These are phyloP conservation scores for Alternaria metachromatica DNA, from an alignment of 2,329 filamentous ascomycete genomes.

Conservation along the genomic window DNA sequence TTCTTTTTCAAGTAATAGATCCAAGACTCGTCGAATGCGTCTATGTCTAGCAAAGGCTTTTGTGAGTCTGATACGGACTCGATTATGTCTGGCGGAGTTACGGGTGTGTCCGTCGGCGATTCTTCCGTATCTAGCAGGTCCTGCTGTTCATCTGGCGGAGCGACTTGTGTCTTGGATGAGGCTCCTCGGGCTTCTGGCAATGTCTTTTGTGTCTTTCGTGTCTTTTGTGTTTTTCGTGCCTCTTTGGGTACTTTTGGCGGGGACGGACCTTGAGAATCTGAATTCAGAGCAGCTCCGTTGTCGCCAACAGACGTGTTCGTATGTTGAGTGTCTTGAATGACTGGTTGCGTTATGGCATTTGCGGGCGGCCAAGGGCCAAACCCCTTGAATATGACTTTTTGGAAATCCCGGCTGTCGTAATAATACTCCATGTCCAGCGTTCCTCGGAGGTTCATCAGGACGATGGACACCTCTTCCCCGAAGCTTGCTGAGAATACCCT, in stretches of 20 bases:
- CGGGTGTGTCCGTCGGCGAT: not conserved
- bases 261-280: not conserved
- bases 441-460: not conserved
- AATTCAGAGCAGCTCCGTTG: not conserved
- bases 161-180: not conserved
- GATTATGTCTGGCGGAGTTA: not conserved
- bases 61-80: not conserved
- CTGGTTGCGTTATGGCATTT: not conserved
- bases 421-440: not conserved
- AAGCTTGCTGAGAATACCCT: not conserved
- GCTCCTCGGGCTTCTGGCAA: not conserved
- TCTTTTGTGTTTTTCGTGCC: not conserved
- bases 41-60: not conserved
- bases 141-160: not conserved
- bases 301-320: not conserved
- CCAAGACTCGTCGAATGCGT: not conserved
- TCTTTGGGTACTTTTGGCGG: not conserved
- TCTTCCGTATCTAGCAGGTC: not conserved
- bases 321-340: not conserved
- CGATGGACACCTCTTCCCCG: not conserved
- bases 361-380: not conserved
- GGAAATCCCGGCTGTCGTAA: not conserved
- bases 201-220: not conserved
- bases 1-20: not conserved
- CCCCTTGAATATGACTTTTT: not conserved